A percentile compares a stretch with the other conserved stretches of the same genome.
Conservation (phyloP, 2,329 filamentous ascomycete genomes). For the Neophaeococcomyces aloes region DNA sequence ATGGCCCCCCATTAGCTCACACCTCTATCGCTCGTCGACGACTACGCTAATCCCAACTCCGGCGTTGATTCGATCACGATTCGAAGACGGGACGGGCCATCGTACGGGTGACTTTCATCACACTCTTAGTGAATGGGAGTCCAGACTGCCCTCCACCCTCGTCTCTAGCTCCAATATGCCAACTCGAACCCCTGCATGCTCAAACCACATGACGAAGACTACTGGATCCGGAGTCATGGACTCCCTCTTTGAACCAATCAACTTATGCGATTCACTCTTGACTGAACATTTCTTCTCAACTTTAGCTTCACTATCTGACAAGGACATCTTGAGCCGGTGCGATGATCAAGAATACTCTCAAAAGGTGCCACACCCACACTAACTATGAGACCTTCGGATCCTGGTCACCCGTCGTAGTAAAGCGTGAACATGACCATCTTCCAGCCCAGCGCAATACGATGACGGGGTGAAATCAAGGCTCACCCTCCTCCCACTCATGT, state of each 20-base stretch:
- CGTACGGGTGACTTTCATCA: slow-evolving; percentile 3
- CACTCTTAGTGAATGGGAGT: slow-evolving; percentile 8
- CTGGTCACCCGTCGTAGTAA: too few relatives aligned
- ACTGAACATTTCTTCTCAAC: background rate
- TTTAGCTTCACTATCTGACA: too few relatives aligned
- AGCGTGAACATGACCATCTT: too few relatives aligned
- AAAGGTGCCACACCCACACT: too few relatives aligned
- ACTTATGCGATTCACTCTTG: background rate
- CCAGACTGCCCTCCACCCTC: slow-evolving; percentile 2
- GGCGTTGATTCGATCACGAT: background rate
- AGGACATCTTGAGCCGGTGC: too few relatives aligned
- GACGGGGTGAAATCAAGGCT: too few relatives aligned
- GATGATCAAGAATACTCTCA: too few relatives aligned
- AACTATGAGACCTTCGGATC: too few relatives aligned
- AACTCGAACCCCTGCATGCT: background rate
- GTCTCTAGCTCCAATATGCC: background rate
- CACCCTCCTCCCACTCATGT: too few relatives aligned
- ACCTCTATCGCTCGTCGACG: background rate
- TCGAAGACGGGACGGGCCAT: slow-evolving; percentile 7
- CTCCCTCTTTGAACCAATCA: slow-evolving; percentile 1
- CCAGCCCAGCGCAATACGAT: too few relatives aligned
- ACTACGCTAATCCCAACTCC: slow-evolving; percentile 4
- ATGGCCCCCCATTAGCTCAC: slow-evolving; percentile 1
- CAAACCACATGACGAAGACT: slow-evolving; percentile 6
- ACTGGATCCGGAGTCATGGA: background rate